A percentile compares a stretch with the other conserved stretches of the same genome.
Evolutionary conservation across 805 yeast species (phyloP).

Genomic region (Millerozyma miso): DNA sequence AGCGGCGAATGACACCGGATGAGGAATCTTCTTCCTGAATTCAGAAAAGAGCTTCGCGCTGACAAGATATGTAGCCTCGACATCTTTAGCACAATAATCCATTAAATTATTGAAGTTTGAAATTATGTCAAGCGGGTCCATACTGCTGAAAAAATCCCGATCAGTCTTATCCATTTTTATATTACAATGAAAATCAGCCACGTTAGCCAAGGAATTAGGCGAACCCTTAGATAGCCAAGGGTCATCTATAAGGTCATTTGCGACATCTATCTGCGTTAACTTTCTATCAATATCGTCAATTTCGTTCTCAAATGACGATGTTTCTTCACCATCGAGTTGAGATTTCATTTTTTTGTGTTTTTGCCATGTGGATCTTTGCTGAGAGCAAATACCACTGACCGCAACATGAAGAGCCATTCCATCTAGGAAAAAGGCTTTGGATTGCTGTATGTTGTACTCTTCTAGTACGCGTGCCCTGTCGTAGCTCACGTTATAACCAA

Average conservation of each 20-base stretch:
- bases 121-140: conserved; percentile 50
- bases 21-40: conserved; percentile 71
- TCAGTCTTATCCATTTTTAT: conserved; percentile 60
- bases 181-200: conserved; percentile 73
- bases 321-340: conserved; percentile 13
- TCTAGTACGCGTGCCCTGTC: conserved; percentile 85
- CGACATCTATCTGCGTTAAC: conserved; percentile 19
- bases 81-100: conserved; percentile 84
- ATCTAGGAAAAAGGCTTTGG: conserved; percentile 79
- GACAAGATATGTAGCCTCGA: conserved; percentile 66
- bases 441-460: conserved; percentile 65
- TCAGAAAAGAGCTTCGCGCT: conserved; percentile 65
- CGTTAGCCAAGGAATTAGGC: conserved; percentile 74
- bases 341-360: conserved; percentile 45
- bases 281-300: conserved; percentile 3
- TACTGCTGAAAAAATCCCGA: conserved; percentile 60
- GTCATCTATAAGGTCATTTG: conserved; percentile 44
- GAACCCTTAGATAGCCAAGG: conserved; percentile 86
- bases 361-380: conserved; percentile 78
- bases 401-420: conserved; percentile 93
- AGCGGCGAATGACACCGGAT: conserved; percentile 92
- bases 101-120: conserved; percentile 59
- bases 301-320: conserved; percentile 6
- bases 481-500: conserved; percentile 89
- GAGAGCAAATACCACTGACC: conserved; percentile 85